Percentiles rank a stretch among this genome's conserved stretches.
phyloP scores from a whole-genome alignment of 768 basidiomycete genomes.

The Crepidotus variabilis region DNA sequence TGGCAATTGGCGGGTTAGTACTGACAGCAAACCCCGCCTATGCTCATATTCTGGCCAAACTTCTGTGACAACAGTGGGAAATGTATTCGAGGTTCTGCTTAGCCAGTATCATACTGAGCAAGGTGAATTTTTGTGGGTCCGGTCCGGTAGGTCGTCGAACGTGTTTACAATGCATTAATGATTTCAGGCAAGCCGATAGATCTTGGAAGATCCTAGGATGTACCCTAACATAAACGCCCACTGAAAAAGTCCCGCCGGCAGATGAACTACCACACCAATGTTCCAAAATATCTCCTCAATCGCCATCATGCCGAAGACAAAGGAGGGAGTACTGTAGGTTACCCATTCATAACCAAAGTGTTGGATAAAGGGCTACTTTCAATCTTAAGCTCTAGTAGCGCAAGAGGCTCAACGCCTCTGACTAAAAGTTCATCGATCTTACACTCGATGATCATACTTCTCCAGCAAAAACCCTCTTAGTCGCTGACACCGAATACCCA shows the following conservation, averaged over 20 bases:
- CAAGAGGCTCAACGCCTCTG: neutral
- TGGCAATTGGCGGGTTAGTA: constrained; percentile 15
- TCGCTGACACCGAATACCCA: no score
- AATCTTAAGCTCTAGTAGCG: neutral
- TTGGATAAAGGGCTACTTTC: neutral
- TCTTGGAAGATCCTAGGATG: neutral
- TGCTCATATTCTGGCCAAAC: constrained; percentile 32
- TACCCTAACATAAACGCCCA: neutral
- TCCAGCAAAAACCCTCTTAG: no score
- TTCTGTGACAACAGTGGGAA: constrained; percentile 36
- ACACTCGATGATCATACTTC: neutral
- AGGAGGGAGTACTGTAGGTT: neutral
- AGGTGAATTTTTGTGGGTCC: constrained; percentile 34
- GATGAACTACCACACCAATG: neutral
- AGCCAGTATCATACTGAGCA: constrained; percentile 38
- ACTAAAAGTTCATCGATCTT: neutral
- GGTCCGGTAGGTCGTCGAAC: constrained; percentile 29
- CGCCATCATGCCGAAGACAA: neutral
- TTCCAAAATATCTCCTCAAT: neutral
- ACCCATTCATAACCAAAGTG: neutral
- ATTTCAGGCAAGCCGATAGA: constrained; percentile 3
- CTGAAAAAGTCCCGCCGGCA: neutral
- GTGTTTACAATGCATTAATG: constrained; percentile 18
- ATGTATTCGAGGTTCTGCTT: constrained; percentile 44
- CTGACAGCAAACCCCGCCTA: constrained; percentile 33